Conservation (phyloP, 208 protist genomes). For the Trypanosoma mega region DNA sequence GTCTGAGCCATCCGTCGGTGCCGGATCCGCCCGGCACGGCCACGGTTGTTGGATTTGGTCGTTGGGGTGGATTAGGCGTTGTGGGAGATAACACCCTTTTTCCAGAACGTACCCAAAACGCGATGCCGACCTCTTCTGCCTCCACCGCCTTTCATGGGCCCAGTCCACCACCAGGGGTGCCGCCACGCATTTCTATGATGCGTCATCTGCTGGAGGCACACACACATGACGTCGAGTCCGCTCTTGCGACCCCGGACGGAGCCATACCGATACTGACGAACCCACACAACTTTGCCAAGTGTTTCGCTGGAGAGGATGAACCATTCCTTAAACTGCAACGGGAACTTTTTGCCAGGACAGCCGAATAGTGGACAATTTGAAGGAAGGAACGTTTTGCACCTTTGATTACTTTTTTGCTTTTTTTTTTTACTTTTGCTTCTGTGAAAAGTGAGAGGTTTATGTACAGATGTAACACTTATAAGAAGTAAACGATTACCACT, state of each 20-base stretch:
- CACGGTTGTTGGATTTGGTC: constrained; percentile 45
- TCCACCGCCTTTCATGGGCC: neutral
- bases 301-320: constrained; percentile 20
- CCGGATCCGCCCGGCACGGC: constrained; percentile 20
- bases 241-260: neutral
- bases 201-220: constrained; percentile 20
- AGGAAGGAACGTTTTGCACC: neutral
- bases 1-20: constrained; percentile 30
- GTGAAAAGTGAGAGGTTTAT: too few species aligned
- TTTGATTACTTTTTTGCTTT: constrained; percentile 1
- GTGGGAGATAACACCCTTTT: too few species aligned
- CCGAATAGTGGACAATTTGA: neutral
- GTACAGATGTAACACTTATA: too few species aligned
- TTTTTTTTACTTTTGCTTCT: constrained; percentile 9
- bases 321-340: constrained; percentile 19
- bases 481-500: too few species aligned
- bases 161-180: constrained; percentile 21
- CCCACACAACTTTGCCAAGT: too few species aligned
- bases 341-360: constrained; percentile 4
- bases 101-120: neutral
- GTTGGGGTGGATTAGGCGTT: constrained; percentile 35
- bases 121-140: neutral
- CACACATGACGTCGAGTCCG: constrained; percentile 4
- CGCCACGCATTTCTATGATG: constrained; percentile 16
- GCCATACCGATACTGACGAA: too few species aligned